A percentile compares a stretch with the other conserved stretches of the same genome.
phyloP scores from a whole-genome alignment of 2,329 filamentous ascomycete genomes.

The Verticillium zaregamsianum region DNA sequence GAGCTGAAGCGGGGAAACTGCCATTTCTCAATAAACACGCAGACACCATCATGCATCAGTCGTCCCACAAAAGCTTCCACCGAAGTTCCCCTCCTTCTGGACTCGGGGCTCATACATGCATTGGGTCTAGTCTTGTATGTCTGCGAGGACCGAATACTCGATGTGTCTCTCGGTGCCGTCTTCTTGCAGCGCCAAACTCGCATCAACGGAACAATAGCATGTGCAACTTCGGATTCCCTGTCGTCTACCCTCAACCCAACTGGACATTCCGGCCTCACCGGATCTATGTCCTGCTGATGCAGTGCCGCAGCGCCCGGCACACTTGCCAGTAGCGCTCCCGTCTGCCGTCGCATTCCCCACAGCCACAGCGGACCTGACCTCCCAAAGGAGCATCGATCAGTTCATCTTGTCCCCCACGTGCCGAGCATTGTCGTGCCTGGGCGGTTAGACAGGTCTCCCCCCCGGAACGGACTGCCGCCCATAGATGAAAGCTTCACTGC shows the following conservation, averaged over 20 bases:
- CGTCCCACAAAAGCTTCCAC: background rate
- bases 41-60: background rate
- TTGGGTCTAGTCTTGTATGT: no score
- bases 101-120: no score
- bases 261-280: background rate
- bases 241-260: no score
- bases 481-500: background rate
- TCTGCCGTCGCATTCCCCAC: background rate
- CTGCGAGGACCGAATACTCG: no score
- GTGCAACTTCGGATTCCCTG: background rate
- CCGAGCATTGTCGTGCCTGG: background rate
- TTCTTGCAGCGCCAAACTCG: no score
- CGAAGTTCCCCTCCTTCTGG: no score
- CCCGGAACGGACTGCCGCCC: background rate
- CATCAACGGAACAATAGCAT: background rate
- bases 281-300: background rate
- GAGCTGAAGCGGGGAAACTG: no score
- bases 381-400: background rate
- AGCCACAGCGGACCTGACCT: conserved; percentile 1
- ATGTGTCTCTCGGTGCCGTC: no score
- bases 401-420: background rate
- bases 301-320: background rate
- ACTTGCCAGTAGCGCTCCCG: background rate
- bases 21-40: no score
- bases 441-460: background rate